Evolutionary conservation across 495 filamentous ascomycete genomes (phyloP).

Genomic region (Neurospora tetraspora): DNA sequence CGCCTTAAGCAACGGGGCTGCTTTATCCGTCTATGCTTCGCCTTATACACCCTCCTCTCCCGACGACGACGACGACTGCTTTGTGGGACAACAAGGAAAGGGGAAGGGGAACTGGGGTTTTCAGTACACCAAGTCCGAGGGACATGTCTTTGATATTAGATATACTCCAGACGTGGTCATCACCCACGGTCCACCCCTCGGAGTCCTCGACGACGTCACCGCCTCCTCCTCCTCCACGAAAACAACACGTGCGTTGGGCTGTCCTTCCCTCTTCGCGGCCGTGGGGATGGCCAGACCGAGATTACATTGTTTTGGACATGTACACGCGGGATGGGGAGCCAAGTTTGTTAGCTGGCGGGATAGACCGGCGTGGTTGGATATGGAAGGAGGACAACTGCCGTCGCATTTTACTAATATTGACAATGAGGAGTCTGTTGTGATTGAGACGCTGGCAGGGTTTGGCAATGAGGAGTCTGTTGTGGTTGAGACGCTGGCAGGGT

Average conservation of each 20-base stretch:
- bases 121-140: conserved; percentile 9
- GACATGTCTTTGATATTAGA: background rate
- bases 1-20: conserved; percentile 44
- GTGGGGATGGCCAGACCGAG: background rate
- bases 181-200: background rate
- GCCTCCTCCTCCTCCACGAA: background rate
- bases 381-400: background rate
- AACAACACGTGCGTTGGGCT: no score
- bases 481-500: background rate
- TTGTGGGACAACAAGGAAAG: background rate
- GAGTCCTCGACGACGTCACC: background rate
- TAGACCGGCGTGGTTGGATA: background rate
- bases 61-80: conserved; percentile 14
- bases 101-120: background rate
- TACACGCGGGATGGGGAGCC: background rate
- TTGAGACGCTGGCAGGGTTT: background rate
- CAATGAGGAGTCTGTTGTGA: background rate
- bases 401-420: background rate
- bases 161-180: background rate
- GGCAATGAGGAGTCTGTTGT: background rate
- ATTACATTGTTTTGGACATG: background rate
- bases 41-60: conserved; percentile 59
- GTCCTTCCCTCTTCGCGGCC: background rate
- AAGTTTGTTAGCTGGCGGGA: background rate
- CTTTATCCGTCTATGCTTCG: conserved; percentile 55